These are phyloP conservation scores for Linnemannia exigua DNA, from an alignment of 192 early-diverging fungal genomes.

Conservation along the genomic window DNA sequence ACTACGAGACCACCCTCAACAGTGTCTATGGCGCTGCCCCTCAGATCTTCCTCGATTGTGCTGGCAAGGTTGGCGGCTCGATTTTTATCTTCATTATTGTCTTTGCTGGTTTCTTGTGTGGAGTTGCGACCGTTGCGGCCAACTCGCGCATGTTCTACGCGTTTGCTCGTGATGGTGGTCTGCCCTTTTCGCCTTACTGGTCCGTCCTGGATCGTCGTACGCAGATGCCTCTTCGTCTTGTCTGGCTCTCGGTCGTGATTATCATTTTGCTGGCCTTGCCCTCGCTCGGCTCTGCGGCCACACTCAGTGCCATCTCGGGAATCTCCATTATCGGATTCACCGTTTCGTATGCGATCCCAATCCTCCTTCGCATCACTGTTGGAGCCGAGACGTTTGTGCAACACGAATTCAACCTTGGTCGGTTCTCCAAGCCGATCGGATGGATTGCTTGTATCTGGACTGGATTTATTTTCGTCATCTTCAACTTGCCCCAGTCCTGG, in stretches of 20 bases:
- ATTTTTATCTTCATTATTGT: constrained; percentile 60
- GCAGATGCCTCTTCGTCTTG: constrained; percentile 53
- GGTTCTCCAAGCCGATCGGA: constrained; percentile 51
- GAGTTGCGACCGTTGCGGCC: constrained; percentile 59
- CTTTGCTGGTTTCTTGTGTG: constrained; percentile 61
- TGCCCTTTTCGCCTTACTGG: constrained; percentile 54
- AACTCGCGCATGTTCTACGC: constrained; percentile 66
- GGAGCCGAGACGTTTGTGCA: constrained; percentile 56
- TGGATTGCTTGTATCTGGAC: constrained; percentile 60
- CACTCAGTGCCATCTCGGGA: constrained; percentile 59
- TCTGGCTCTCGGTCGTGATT: constrained; percentile 53
- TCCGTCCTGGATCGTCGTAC: constrained; percentile 55
- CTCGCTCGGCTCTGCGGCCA: constrained; percentile 53
- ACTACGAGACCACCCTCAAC: constrained; percentile 48
- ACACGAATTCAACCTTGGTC: constrained; percentile 59
- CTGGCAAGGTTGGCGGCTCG: constrained; percentile 53
- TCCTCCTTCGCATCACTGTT: constrained; percentile 54
- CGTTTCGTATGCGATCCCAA: constrained; percentile 58
- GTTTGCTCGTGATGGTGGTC: constrained; percentile 65
- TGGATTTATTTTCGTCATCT: constrained; percentile 57
- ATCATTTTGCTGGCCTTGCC: constrained; percentile 56
- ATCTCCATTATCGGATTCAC: constrained; percentile 59
- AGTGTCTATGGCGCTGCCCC: constrained; percentile 42
- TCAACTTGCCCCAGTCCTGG: constrained; percentile 58
- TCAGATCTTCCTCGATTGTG: constrained; percentile 61